Evolutionary conservation across 1,139 yeast genomes (phyloP).

Genomic region (Tardiomyces digboiensis): DNA sequence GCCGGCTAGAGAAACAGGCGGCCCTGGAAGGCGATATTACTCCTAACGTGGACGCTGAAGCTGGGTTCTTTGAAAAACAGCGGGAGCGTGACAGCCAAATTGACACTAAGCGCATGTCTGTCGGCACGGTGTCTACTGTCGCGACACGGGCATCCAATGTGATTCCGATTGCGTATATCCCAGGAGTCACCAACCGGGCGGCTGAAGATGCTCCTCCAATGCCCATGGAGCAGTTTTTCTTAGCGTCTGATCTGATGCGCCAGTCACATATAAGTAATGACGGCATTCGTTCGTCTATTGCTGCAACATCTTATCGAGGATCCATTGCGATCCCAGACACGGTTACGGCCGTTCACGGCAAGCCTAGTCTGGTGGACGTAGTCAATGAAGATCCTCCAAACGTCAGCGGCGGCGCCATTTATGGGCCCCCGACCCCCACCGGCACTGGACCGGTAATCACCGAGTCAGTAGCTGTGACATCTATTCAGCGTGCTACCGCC

Average conservation of each 20-base stretch:
- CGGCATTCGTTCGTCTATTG: slow-evolving; percentile 19
- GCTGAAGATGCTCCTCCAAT: slow-evolving; percentile 4
- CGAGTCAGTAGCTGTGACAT: slow-evolving; percentile 1
- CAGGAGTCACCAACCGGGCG: slow-evolving; percentile 47
- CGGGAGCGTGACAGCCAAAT: neutral
- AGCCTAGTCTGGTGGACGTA: slow-evolving; percentile 24
- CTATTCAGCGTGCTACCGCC: neutral
- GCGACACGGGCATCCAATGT: slow-evolving; percentile 63
- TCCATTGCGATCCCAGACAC: slow-evolving; percentile 21
- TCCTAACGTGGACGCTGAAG: slow-evolving; percentile 11
- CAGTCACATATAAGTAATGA: slow-evolving; percentile 11
- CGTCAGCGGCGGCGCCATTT: slow-evolving; percentile 2
- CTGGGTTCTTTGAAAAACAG: slow-evolving; percentile 9
- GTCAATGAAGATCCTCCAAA: slow-evolving; percentile 5
- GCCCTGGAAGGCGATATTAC: slow-evolving; percentile 3
- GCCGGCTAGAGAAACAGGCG: slow-evolving; percentile 2
- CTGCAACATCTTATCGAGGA: slow-evolving; percentile 24
- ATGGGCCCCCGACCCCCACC: slow-evolving; percentile 1
- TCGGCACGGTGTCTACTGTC: slow-evolving; percentile 4
- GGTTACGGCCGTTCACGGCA: slow-evolving; percentile 23
- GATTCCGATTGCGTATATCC: slow-evolving; percentile 89
- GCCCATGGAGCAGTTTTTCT: slow-evolving; percentile 10
- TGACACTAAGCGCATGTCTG: neutral
- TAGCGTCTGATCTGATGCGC: slow-evolving; percentile 16
- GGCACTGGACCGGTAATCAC: slow-evolving; percentile 1